Conservation (phyloP, 257 asterid species). For the Echites panduratus region DNA sequence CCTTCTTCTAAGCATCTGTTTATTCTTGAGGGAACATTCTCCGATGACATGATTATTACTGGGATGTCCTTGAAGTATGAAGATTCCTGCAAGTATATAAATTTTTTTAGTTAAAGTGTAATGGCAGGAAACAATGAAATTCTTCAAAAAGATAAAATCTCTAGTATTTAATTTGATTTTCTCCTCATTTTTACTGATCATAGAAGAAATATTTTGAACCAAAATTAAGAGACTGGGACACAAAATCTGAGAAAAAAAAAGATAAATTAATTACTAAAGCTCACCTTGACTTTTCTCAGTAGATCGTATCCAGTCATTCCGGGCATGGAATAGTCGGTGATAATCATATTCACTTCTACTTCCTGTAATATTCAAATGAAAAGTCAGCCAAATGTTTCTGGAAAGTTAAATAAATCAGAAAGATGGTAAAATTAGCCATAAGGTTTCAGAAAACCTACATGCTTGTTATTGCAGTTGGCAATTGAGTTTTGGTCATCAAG, state of each 20-base stretch:
- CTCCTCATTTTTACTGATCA: too few relatives aligned
- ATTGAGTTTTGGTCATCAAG: constrained; percentile 16
- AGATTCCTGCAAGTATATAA: constrained; percentile 23
- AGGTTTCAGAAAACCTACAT: constrained; percentile 12
- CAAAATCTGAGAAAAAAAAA: not conserved
- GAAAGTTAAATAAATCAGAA: too few relatives aligned
- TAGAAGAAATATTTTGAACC: too few relatives aligned
- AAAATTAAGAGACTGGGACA: not conserved
- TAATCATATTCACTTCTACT: constrained; percentile 21
- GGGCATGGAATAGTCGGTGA: constrained; percentile 35
- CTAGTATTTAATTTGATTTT: too few relatives aligned
- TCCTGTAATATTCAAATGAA: constrained; percentile 15
- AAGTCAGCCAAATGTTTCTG: constrained; percentile 2
- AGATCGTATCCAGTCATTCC: constrained; percentile 39
- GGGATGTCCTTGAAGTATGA: constrained; percentile 65
- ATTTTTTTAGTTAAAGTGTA: too few relatives aligned
- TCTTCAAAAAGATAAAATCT: too few relatives aligned
- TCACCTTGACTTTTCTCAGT: constrained; percentile 27
- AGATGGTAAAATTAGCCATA: not conserved
- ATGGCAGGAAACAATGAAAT: too few relatives aligned
- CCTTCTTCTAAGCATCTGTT: constrained; percentile 81
- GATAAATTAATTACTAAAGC: not conserved
- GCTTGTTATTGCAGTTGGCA: constrained; percentile 8
- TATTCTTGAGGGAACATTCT: constrained; percentile 77
- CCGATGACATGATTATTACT: constrained; percentile 91